phyloP scores from a whole-genome alignment of 1,284 basidiomycete species.

The Boletus sp. region DNA sequence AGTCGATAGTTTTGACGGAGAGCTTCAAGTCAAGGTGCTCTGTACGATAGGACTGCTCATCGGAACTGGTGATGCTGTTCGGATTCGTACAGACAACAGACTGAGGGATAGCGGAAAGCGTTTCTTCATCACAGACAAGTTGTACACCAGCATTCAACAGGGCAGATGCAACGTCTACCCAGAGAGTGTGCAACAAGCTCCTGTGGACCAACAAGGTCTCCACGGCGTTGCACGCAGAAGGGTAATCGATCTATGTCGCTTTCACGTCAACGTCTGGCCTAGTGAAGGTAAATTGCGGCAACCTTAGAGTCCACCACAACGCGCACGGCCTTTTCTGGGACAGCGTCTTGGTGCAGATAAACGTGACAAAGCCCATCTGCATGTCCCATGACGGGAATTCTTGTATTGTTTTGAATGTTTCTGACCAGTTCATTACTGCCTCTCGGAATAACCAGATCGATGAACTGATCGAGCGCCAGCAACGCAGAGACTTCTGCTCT shows the following conservation, averaged over 20 bases:
- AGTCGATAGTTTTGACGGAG: conserved; percentile 74
- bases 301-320: conserved; percentile 93
- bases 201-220: conserved; percentile 90
- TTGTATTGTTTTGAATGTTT: conserved; percentile 85
- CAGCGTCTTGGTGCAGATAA: conserved; percentile 84
- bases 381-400: conserved; percentile 98
- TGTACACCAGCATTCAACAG: conserved; percentile 70
- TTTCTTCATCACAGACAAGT: conserved; percentile 73
- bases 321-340: conserved; percentile 72
- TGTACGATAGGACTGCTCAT: conserved; percentile 68
- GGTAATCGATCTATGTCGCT: conserved; percentile 76
- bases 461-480: conserved; percentile 84
- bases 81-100: conserved; percentile 29
- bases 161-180: conserved; percentile 75
- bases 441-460: conserved; percentile 95
- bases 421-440: conserved; percentile 90
- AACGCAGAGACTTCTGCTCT: conserved; percentile 89
- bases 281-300: conserved; percentile 12
- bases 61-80: conserved; percentile 50
- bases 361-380: conserved; percentile 93
- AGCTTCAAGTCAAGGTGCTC: conserved; percentile 87
- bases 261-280: neutral
- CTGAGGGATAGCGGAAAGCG: conserved; percentile 52
- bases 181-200: conserved; percentile 64
- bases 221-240: conserved; percentile 92